Evolutionary conservation across 805 yeast species (phyloP).

Genomic region (Suhomyces xylopsoci): DNA sequence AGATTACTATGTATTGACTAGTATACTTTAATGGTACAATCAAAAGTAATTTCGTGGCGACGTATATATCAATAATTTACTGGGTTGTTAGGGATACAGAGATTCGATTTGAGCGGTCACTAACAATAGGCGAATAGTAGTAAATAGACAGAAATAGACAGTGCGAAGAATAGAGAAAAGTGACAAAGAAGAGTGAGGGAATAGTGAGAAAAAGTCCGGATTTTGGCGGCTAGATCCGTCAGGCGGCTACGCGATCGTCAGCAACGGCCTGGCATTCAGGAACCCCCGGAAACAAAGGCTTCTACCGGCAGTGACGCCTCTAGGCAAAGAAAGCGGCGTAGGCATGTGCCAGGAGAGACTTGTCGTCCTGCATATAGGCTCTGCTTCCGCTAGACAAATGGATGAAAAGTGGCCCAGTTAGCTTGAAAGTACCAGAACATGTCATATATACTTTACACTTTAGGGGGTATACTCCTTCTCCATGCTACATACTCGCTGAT

Average conservation of each 20-base stretch:
- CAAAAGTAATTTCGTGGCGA: neutral
- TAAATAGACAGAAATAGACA: neutral
- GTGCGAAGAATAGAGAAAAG: neutral
- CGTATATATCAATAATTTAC: neutral
- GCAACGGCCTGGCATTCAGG: neutral
- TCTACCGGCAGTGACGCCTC: neutral
- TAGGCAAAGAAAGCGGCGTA: neutral
- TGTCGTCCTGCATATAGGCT: neutral
- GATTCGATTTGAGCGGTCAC: neutral
- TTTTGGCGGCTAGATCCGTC: neutral
- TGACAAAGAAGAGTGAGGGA: neutral
- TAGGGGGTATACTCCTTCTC: constrained; percentile 22
- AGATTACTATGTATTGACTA: neutral
- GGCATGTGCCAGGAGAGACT: neutral
- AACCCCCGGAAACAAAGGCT: neutral
- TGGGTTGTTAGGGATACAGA: neutral
- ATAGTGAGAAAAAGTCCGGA: neutral
- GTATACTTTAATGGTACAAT: neutral
- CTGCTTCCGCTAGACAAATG: neutral
- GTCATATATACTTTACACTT: constrained; percentile 7
- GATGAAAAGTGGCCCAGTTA: neutral
- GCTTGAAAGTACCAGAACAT: neutral
- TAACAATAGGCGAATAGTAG: neutral
- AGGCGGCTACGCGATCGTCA: neutral
- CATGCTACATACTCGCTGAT: constrained; percentile 57